These are phyloP conservation scores for Dissophora ornata DNA, from an alignment of 192 early-diverging fungal species.

Conservation along the genomic window DNA sequence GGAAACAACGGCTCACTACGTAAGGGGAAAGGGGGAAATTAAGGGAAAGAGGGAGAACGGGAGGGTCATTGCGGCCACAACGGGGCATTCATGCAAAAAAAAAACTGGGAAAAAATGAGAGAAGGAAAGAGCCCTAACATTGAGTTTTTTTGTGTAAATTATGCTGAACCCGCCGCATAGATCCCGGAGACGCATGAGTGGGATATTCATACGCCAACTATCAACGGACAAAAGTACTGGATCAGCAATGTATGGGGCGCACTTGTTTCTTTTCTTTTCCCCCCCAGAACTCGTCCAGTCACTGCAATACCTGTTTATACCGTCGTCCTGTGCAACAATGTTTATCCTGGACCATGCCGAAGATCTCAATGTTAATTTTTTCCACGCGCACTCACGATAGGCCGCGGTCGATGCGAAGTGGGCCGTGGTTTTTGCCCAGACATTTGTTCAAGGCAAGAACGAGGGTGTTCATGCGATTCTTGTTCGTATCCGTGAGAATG, in stretches of 20 bases:
- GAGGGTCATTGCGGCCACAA: no score
- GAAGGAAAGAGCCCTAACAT: conserved; percentile 67
- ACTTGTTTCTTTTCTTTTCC: not conserved
- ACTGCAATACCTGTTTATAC: not conserved
- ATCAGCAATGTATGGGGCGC: conserved; percentile 70
- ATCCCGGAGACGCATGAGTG: conserved; percentile 68
- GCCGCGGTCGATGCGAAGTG: conserved; percentile 72
- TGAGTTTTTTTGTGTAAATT: no score
- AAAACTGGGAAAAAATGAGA: conserved; percentile 74
- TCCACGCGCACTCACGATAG: conserved; percentile 9
- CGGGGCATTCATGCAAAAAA: no score
- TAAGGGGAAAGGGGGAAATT: conserved; percentile 51
- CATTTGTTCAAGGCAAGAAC: conserved; percentile 65
- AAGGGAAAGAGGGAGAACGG: no score
- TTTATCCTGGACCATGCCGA: no score
- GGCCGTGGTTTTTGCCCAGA: conserved; percentile 79
- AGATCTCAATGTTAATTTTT: no score
- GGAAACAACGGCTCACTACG: conserved; percentile 76
- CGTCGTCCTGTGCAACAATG: not conserved
- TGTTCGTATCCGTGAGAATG: conserved; percentile 74
- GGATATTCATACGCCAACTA: conserved; percentile 79
- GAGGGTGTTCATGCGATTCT: conserved; percentile 79
- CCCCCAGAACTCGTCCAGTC: no score
- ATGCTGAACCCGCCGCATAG: no score
- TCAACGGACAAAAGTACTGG: conserved; percentile 80